Evolutionary conservation across 2,329 filamentous ascomycete species (phyloP).

Genomic region (Penicillium sp.): DNA sequence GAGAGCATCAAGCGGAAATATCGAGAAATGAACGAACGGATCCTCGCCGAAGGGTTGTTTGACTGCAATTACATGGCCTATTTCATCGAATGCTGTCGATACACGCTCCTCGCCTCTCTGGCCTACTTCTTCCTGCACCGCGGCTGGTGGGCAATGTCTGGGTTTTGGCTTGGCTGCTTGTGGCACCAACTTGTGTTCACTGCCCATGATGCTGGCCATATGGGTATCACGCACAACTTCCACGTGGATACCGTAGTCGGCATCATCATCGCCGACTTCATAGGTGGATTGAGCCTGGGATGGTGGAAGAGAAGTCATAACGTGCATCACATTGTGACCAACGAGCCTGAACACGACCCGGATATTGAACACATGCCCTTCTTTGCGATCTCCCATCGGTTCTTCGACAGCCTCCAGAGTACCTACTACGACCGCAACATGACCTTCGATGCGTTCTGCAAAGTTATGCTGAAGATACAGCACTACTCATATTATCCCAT

Average conservation of each 20-base stretch:
- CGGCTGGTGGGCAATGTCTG: slow-evolving; percentile 70
- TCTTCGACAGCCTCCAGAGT: slow-evolving; percentile 71
- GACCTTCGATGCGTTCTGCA: slow-evolving; percentile 73
- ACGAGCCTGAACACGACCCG: slow-evolving; percentile 91
- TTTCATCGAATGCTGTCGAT: slow-evolving; percentile 71
- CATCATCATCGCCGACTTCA: slow-evolving; percentile 85
- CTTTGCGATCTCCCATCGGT: slow-evolving; percentile 81
- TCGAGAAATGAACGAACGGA: slow-evolving; percentile 69
- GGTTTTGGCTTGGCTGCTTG: slow-evolving; percentile 73
- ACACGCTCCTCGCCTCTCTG: slow-evolving; percentile 64
- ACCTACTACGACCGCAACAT: slow-evolving; percentile 83
- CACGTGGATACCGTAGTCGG: slow-evolving; percentile 80
- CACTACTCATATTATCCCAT: slow-evolving; percentile 82
- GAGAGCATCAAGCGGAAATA: slow-evolving; percentile 77
- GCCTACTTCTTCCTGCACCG: slow-evolving; percentile 62
- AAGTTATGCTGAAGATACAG: slow-evolving; percentile 70
- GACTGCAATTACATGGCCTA: slow-evolving; percentile 83
- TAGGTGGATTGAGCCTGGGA: slow-evolving; percentile 84
- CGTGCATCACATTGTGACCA: slow-evolving; percentile 95
- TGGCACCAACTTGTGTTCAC: slow-evolving; percentile 97
- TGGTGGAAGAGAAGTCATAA: slow-evolving; percentile 99
- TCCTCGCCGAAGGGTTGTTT: slow-evolving; percentile 76
- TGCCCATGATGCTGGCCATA: slow-evolving; percentile 93
- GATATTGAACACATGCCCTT: slow-evolving; percentile 92
- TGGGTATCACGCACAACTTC: slow-evolving; percentile 94